These are phyloP conservation scores for Metarhizium album DNA, from an alignment of 2,329 filamentous ascomycete genomes.

Conservation along the genomic window DNA sequence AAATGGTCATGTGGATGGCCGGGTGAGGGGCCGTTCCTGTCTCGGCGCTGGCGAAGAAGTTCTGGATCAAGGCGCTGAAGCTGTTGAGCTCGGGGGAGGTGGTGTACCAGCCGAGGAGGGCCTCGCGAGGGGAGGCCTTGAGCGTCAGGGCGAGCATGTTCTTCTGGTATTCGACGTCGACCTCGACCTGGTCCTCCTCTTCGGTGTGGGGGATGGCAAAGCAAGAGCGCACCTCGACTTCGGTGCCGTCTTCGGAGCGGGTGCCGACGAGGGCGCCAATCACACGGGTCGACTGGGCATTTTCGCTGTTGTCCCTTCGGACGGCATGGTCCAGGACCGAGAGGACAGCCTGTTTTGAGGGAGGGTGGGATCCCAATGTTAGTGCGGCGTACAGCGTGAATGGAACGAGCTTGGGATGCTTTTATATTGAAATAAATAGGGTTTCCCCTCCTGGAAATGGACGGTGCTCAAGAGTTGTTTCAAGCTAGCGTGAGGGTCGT, in stretches of 20 bases:
- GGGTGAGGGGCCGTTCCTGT: slow-evolving; percentile 96
- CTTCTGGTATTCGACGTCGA: slow-evolving; percentile 99
- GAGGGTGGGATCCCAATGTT: slow-evolving; percentile 3
- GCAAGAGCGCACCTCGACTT: slow-evolving; percentile 90
- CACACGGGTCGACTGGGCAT: slow-evolving; percentile 80
- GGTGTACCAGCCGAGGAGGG: slow-evolving; percentile 96
- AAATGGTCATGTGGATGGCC: slow-evolving; percentile 93
- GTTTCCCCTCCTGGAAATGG: no score
- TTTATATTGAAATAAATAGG: not conserved
- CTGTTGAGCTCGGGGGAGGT: slow-evolving; percentile 95
- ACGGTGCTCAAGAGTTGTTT: not conserved
- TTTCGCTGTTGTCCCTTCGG: slow-evolving; percentile 61
- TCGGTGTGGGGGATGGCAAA: slow-evolving; percentile 98
- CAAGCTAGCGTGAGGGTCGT: slow-evolving; percentile 8
- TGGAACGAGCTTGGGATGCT: not conserved
- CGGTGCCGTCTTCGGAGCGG: slow-evolving; percentile 90
- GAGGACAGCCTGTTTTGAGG: slow-evolving; percentile 47
- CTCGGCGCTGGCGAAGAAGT: slow-evolving; percentile 96
- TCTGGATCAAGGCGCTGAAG: slow-evolving; percentile 94
- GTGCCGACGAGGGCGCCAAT: slow-evolving; percentile 92
- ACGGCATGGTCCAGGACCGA: slow-evolving; percentile 87
- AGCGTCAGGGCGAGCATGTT: slow-evolving; percentile 95
- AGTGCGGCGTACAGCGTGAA: not conserved
- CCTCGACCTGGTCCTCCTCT: slow-evolving; percentile 96
- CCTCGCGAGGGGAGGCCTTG: slow-evolving; percentile 86